Evolutionary conservation across 257 asterid species (phyloP).

Genomic region (Schizonepeta tenuifolia): DNA sequence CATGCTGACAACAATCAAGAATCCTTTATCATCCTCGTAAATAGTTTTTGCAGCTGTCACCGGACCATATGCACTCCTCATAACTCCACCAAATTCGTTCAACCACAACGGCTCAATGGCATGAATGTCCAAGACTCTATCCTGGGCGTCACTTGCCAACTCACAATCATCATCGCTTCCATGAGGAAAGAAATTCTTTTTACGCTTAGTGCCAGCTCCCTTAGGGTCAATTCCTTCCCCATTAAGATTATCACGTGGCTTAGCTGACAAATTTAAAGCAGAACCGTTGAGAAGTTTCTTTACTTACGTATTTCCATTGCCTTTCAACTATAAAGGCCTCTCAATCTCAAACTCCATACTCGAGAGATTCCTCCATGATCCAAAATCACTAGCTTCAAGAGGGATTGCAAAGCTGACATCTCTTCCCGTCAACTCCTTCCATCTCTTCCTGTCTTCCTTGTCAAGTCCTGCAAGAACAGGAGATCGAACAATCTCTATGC

Average conservation of each 20-base stretch:
- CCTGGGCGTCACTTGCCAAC: constrained; percentile 33
- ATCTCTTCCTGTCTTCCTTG: constrained; percentile 38
- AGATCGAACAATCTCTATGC: constrained; percentile 35
- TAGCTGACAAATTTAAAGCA: constrained; percentile 33
- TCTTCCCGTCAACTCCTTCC: constrained; percentile 41
- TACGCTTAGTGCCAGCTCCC: constrained; percentile 30
- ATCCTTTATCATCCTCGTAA: constrained; percentile 37
- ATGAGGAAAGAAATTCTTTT: constrained; percentile 36
- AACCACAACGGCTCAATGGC: constrained; percentile 38
- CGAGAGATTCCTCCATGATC: constrained; percentile 37
- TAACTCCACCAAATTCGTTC: constrained; percentile 33
- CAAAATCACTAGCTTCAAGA: constrained; percentile 36
- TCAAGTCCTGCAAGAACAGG: constrained; percentile 36
- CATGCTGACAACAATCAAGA: constrained; percentile 36
- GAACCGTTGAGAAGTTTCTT: constrained; percentile 29
- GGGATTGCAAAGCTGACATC: constrained; percentile 34
- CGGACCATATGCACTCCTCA: constrained; percentile 37
- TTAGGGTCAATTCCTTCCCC: constrained; percentile 34
- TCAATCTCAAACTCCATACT: constrained; percentile 38
- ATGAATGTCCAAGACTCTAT: constrained; percentile 34
- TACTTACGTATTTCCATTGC: constrained; percentile 9
- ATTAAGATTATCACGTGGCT: constrained; percentile 17
- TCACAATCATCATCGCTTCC: constrained; percentile 38
- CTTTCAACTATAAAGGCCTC: constrained; percentile 33
- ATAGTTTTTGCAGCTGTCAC: constrained; percentile 40